Conservation (phyloP, 164 flowering plant genomes). For the Sextonia rubra region DNA sequence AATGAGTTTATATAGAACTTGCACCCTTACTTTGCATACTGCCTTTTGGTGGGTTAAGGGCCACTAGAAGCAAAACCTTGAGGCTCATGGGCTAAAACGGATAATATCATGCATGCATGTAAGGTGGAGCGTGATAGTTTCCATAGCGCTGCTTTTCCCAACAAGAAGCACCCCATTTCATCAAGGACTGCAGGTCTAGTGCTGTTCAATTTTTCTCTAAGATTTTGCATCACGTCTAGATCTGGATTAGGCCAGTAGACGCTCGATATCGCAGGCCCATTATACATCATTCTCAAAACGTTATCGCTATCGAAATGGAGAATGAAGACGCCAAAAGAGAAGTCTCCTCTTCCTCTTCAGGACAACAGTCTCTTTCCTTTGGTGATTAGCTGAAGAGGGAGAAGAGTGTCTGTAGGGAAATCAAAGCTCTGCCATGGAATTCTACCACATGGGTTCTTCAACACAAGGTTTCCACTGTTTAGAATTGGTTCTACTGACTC, state of each 20-base stretch:
- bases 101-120: too few relatives aligned
- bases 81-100: too few relatives aligned
- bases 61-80: too few relatives aligned
- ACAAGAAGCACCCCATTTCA: conserved; percentile 14
- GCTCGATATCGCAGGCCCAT: conserved; percentile 23
- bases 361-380: conserved; percentile 13
- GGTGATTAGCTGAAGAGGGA: conserved; percentile 16
- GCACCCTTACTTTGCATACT: too few relatives aligned
- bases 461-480: conserved; percentile 13
- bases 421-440: conserved; percentile 15
- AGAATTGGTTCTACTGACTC: conserved; percentile 7
- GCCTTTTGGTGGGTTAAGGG: too few relatives aligned
- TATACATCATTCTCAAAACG: conserved; percentile 15
- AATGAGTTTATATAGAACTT: too few relatives aligned
- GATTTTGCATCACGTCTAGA: neutral
- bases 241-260: conserved; percentile 22
- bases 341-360: conserved; percentile 4
- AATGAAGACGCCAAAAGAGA: conserved; percentile 7
- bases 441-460: conserved; percentile 4
- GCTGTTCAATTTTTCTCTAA: conserved; percentile 19
- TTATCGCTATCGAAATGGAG: conserved; percentile 14
- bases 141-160: too few relatives aligned
- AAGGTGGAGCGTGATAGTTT: too few relatives aligned
- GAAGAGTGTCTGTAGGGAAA: conserved; percentile 17
- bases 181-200: conserved; percentile 14